Evolutionary conservation across 2,329 filamentous ascomycete species (phyloP), one percentile per base, ranked within the genome.

Genomic region (Beauveria asiatica): DNA sequence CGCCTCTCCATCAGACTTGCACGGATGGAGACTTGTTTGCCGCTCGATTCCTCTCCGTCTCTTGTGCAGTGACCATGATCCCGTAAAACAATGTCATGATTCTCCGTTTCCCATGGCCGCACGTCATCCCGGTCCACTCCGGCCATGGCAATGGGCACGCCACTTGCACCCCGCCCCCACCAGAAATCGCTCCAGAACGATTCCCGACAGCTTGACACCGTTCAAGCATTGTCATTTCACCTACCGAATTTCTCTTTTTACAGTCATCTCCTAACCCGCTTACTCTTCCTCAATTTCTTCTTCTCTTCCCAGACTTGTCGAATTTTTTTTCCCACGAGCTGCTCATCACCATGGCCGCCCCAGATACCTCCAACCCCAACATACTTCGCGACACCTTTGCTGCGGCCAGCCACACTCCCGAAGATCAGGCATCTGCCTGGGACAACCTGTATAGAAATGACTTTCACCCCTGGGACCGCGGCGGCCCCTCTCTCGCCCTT

Each of bases 401-500:
- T 49, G 62, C 62, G 54, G 48, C 68, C 17, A 68, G 71, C 42
- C 67, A 73, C 57, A 67, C 70, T 37, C 68, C 73, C 57, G 61
- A 72, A 23, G 63, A 70, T 57, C 76, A 79, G 67, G 65, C 66
- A 44, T 50, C 65, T 30, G 67, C 64, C 57, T 84, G 82, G 82
- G 73, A 80, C 64, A 68, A 72, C 27, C 74, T 80, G 45, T 84
- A 79, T 76, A 68, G 72, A 50, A 70, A 77, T 23, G 65, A 70
- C 41, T 73, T 67, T 65, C 77, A 76, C 7, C 81, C 80, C n/a
- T 84, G 81, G 82, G 83, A 85, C 69, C 79, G 80, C 61, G 78
- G 78, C 19, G 75, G 74, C 19, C 79, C 81, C 5, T 82, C 77
- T 46, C 69, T 78, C 59, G 81, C 82, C 52, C 76, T 85, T n/a